Evolutionary conservation across 768 basidiomycete species (phyloP).

Genomic region (Suillus occidentalis): DNA sequence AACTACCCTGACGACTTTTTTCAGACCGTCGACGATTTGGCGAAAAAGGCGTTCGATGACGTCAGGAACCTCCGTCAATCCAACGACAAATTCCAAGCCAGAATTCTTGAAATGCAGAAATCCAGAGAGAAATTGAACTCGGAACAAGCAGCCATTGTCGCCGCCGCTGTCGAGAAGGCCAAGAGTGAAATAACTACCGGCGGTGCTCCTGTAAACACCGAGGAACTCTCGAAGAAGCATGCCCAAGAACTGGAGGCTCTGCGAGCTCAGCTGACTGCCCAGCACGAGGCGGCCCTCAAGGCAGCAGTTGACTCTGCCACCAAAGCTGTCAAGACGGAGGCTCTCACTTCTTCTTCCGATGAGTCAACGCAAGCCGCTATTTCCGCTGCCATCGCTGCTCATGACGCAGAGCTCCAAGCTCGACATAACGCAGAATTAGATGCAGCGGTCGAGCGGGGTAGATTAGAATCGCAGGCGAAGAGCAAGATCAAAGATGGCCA

Average conservation of each 20-base stretch:
- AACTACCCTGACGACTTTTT: slow-evolving; percentile 5
- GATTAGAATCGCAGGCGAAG: slow-evolving; percentile 62
- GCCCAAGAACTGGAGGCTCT: slow-evolving; percentile 58
- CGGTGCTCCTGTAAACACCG: slow-evolving; percentile 21
- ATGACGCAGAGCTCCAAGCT: slow-evolving; percentile 46
- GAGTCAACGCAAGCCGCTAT: slow-evolving; percentile 46
- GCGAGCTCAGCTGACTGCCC: slow-evolving; percentile 49
- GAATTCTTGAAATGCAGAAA: slow-evolving; percentile 53
- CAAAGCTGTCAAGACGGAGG: slow-evolving; percentile 38
- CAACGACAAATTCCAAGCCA: slow-evolving; percentile 57
- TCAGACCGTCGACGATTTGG: slow-evolving; percentile 43
- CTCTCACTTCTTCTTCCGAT: slow-evolving; percentile 28
- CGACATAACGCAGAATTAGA: slow-evolving; percentile 57
- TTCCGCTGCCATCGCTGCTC: slow-evolving; percentile 47
- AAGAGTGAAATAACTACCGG: slow-evolving; percentile 43
- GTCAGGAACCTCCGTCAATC: slow-evolving; percentile 39
- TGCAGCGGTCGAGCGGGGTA: slow-evolving; percentile 66
- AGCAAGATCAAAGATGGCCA: slow-evolving; percentile 71
- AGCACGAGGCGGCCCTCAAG: slow-evolving; percentile 56
- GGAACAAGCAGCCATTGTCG: slow-evolving; percentile 49
- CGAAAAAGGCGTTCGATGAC: slow-evolving; percentile 45
- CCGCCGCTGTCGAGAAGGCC: slow-evolving; percentile 57
- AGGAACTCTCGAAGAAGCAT: slow-evolving; percentile 52
- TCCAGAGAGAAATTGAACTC: slow-evolving; percentile 44
- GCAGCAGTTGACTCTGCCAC: slow-evolving; percentile 51